Evolutionary conservation across 2,329 filamentous ascomycete genomes (phyloP), one percentile per base, ranked within the genome.

Genomic region (Ophiocordyceps camponoti-saundersi): DNA sequence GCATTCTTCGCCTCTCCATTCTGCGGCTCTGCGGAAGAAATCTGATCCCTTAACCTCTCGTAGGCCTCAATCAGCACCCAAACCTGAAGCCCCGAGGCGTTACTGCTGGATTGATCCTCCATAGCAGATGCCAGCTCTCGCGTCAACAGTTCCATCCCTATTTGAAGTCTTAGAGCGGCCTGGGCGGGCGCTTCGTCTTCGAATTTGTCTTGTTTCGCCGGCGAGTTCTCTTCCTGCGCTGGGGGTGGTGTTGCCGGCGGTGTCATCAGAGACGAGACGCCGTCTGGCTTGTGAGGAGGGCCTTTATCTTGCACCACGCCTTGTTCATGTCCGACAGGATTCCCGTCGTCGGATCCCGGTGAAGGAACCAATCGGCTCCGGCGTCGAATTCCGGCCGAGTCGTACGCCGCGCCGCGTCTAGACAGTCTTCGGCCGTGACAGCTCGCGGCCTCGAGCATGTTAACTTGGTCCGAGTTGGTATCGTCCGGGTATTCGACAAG

Each of bases 1-100:
- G 59, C 57, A 16, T 54, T 55, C 32, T 49, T 46, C 30, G 52
- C 49, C 50, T 67, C 61, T 15, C 66, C 50, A 2, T 64, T 56
- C 1, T 52, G 51, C 30, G 58, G 50, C 48, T 62, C 59, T 54
- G 60, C 60, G 2, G 56, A 60, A 1, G 59, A 53, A 0, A 76
- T 55, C 52, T 66, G 65, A 42, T 74, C 68, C 16, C 70, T 62
- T 48, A 77, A 57, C 49, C 64, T 64, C 61, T 77, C 72, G 53
- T 77, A 77, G 3, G 73, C 72, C 52, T 76, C 73, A 45, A 77
- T 77, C 73, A 77, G 76, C 42, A 72, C 64, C 67, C 69, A 70
- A 18, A 76, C 56, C 53, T 77, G 73, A 40, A 77, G 54, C 1
- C 68, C 65, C 15, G 71, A 65, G 0, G 64, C 62, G 21, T 42